Evolutionary conservation across 805 yeast species (phyloP), one percentile per base, ranked within the genome.

Genomic region (Myxozyma sirexii): DNA sequence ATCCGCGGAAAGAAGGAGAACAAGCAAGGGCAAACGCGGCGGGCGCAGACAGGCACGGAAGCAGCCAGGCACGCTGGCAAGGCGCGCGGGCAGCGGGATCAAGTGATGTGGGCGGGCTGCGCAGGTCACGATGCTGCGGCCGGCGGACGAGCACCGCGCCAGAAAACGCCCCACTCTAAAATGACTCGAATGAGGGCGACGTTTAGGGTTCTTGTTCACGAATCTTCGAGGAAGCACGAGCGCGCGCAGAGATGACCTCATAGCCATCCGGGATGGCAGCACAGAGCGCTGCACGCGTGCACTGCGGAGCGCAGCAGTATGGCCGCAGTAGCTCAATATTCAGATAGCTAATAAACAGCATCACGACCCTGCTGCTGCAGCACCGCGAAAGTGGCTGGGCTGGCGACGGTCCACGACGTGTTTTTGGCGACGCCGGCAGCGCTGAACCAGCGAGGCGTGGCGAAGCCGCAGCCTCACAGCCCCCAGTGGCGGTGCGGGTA

Each of bases 111-210:
- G 33, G 29, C 7, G 15, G 45, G 21, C 13, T 2, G 8, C 6
- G 31, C 15, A 37, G 21, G 35, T 29, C 43, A 37, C 35, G 43
- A 48, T 48, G 43, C 31, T 35, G 33, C 53, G 43, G 44, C 42
- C 33, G n/a, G 53, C n/a, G 29, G 53, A 27, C 43, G 53, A 24
- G 29, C 47, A 24, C 26, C 27, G 26, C 29, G 33, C 5, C 21
- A 19, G 21, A 31, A 33, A 46, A 48, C 42, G 43, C 35, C 35
- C 53, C 42, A 48, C 53, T 45, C 27, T 45, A 45, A 45, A 41
- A 26, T 5, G 10, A 17, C n/a, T 29, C 10, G 5, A 15, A 2
- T 38, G 42, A 15, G 10, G 5, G 21, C n/a, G 42, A 38, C 42
- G 19, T 19, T 12, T 4, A 21, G 27, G 47, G 47, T 43, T 43